Conservation (phyloP, 83 land plant genomes). For the Diphasiastrum complanatum region DNA sequence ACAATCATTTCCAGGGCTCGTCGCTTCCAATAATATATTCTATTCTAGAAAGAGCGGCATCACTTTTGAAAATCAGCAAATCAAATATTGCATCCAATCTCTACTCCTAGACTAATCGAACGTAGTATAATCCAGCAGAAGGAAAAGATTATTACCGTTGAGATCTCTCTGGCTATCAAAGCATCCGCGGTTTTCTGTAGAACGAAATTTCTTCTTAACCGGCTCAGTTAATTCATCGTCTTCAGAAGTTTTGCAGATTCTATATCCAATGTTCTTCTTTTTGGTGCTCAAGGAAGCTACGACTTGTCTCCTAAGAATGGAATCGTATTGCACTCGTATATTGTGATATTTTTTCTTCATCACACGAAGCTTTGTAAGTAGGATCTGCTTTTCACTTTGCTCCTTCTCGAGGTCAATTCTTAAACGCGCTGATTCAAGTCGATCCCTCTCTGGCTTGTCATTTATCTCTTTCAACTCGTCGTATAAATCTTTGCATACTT, state of each 20-base stretch:
- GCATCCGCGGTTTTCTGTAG: neutral
- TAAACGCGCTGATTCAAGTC: neutral
- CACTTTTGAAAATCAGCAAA: no score
- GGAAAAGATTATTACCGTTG: no score
- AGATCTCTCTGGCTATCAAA: no score
- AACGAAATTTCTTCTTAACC: neutral
- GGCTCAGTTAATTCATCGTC: no score
- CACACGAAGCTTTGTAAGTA: slow-evolving; percentile 9
- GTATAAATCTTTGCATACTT: slow-evolving; percentile 21
- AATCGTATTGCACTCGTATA: slow-evolving; percentile 47
- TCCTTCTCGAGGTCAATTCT: slow-evolving; percentile 28
- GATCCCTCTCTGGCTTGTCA: slow-evolving; percentile 3
- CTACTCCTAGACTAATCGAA: no score
- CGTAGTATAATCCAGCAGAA: no score
- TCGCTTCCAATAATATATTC: no score
- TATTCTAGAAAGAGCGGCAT: no score
- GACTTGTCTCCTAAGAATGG: slow-evolving; percentile 20
- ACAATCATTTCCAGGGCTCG: no score
- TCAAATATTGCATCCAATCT: no score
- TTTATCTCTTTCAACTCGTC: slow-evolving; percentile 27
- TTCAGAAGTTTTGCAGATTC: neutral
- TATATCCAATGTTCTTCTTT: neutral
- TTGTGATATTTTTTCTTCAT: slow-evolving; percentile 35
- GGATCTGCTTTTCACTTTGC: slow-evolving; percentile 19
- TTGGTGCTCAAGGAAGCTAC: neutral